Evolutionary conservation across 2,329 filamentous ascomycete genomes (phyloP).

Genomic region (Dothistroma septosporum): DNA sequence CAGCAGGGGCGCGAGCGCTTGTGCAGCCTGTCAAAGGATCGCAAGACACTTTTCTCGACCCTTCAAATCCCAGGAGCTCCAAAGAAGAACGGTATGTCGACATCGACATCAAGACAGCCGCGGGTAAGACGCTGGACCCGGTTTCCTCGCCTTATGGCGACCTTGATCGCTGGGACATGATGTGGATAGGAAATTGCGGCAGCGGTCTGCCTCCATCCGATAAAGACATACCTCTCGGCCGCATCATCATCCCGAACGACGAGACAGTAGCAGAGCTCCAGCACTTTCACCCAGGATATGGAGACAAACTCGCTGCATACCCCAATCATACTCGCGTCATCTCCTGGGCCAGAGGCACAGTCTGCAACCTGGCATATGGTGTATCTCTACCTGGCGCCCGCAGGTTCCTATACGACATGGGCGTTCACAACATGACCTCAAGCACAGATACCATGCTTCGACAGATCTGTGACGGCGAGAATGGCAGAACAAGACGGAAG

Average conservation of each 20-base stretch:
- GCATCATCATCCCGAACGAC: constrained; percentile 20
- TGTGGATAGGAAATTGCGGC: constrained; percentile 36
- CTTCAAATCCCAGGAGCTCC: not conserved
- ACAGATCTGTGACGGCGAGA: constrained; percentile 30
- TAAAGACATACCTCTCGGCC: constrained; percentile 26
- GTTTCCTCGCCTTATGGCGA: constrained; percentile 38
- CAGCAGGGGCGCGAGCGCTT: constrained; percentile 36
- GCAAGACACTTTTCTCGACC: not conserved
- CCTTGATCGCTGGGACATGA: constrained; percentile 34
- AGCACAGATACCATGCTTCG: constrained; percentile 36
- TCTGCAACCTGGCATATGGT: constrained; percentile 45
- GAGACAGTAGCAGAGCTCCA: constrained; percentile 20
- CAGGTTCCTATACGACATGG: constrained; percentile 43
- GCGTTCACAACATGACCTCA: constrained; percentile 39
- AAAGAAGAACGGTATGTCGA: constrained; percentile 9
- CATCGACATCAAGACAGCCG: constrained; percentile 14
- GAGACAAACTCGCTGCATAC: constrained; percentile 19
- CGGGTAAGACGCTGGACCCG: constrained; percentile 17
- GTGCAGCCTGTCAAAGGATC: constrained; percentile 23
- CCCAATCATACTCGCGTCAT: constrained; percentile 42
- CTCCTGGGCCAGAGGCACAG: constrained; percentile 40
- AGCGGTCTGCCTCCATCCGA: constrained; percentile 11
- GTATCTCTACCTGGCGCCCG: constrained; percentile 44
- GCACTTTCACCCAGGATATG: constrained; percentile 23
- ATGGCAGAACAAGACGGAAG: constrained; percentile 32